Percentiles rank a stretch among this genome's conserved stretches.
phyloP scores from a whole-genome alignment of 371 early-diverging fungal species.

The Mucor lusitanicus region DNA sequence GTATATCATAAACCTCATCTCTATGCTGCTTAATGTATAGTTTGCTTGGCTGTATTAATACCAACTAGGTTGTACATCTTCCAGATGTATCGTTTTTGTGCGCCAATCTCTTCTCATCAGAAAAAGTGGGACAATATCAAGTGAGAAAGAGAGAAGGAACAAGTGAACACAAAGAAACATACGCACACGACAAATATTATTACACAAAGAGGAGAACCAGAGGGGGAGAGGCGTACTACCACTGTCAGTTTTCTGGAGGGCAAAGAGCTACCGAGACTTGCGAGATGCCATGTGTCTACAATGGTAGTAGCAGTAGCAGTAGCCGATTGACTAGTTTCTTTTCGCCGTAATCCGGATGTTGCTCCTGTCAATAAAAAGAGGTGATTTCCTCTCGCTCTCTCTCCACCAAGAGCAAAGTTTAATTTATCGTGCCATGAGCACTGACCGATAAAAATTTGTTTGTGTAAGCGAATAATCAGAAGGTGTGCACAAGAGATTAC shows the following conservation, averaged over 20 bases:
- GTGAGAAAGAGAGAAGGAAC: no score
- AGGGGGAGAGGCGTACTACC: background rate
- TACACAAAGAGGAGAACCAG: no score
- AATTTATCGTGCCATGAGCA: background rate
- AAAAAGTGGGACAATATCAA: no score
- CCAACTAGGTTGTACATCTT: background rate
- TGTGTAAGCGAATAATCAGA: background rate
- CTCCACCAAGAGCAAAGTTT: background rate
- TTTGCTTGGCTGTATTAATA: no score
- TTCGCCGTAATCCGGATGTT: background rate
- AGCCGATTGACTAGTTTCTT: background rate
- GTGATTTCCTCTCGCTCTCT: background rate
- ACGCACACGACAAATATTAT: background rate
- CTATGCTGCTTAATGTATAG: no score
- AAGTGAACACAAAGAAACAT: no score
- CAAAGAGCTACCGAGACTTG: no score
- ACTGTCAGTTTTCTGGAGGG: background rate
- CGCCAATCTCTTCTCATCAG: no score
- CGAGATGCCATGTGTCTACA: background rate
- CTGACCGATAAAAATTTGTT: background rate
- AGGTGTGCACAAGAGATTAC: background rate
- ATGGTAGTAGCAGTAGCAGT: no score
- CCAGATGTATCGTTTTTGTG: no score
- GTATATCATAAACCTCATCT: no score
- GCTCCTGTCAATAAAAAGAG: background rate